Percentiles rank a stretch among this genome's conserved stretches.
Evolutionary conservation across 306 rosid species (phyloP).

Genomic region (Abrus precatorius): DNA sequence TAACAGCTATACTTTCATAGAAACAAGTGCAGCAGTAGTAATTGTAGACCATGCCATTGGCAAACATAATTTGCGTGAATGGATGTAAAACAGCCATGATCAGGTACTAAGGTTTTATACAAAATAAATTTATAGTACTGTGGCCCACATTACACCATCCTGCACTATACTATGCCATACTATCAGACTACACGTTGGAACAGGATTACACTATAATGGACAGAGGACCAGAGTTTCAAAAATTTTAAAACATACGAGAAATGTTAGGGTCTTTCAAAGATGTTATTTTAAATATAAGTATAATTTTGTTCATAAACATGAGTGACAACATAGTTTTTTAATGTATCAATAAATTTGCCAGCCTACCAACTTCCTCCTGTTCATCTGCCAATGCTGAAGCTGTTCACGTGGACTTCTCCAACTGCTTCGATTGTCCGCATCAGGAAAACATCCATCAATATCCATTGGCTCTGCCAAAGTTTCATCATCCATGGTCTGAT

Average conservation of each 20-base stretch:
- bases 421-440: conserved; percentile 75
- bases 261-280: conserved; percentile 32
- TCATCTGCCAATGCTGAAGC: conserved; percentile 99
- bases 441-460: conserved; percentile 60
- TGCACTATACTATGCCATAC: conserved; percentile 21
- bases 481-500: conserved; percentile 83
- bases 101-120: conserved; percentile 7
- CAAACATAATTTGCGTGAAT: conserved; percentile 13
- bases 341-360: conserved; percentile 42
- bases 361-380: conserved; percentile 96
- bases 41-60: conserved; percentile 32
- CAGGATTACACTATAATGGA: conserved; percentile 1
- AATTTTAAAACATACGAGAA: conserved; percentile 8
- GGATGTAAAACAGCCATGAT: conserved; percentile 29
- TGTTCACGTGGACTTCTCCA: conserved; percentile 97
- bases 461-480: conserved; percentile 91
- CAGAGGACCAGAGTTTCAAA: neutral
- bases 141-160: conserved; percentile 36
- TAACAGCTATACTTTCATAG: conserved; percentile 37
- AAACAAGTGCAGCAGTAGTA: conserved; percentile 39
- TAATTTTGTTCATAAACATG: conserved; percentile 4
- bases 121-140: conserved; percentile 17
- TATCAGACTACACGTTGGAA: neutral
- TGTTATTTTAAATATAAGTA: conserved; percentile 19
- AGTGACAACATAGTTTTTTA: conserved; percentile 22